Evolutionary conservation across 2,329 filamentous ascomycete species (phyloP).

Genomic region (Leptographium flavum): DNA sequence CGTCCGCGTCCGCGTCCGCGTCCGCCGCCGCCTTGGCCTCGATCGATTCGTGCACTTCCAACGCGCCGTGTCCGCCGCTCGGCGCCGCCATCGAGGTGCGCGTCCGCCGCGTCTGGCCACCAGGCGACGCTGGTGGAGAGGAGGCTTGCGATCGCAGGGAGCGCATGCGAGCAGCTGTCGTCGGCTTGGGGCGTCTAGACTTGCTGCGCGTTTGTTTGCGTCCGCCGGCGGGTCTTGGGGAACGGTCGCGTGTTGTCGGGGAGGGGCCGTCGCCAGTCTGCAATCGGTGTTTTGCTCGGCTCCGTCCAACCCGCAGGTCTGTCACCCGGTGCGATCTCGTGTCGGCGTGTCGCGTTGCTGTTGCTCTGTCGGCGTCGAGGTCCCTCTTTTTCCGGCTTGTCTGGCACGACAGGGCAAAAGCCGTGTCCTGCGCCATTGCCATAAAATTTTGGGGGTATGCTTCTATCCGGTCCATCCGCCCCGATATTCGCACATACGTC

Average conservation of each 20-base stretch:
- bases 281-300: background rate
- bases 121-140: slow-evolving; percentile 5
- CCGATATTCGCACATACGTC: background rate
- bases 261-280: too few relatives aligned
- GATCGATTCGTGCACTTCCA: slow-evolving; percentile 34
- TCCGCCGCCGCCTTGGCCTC: slow-evolving; percentile 25
- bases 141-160: slow-evolving; percentile 2
- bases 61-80: slow-evolving; percentile 23
- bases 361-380: background rate
- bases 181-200: too few relatives aligned
- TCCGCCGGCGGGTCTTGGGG: too few relatives aligned
- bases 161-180: slow-evolving; percentile 4
- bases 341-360: background rate
- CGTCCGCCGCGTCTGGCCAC: slow-evolving; percentile 3
- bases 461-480: background rate
- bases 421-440: too few relatives aligned
- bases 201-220: too few relatives aligned
- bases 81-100: slow-evolving; percentile 21
- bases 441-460: too few relatives aligned
- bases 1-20: slow-evolving; percentile 18
- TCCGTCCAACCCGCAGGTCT: background rate
- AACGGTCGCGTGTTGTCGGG: too few relatives aligned
- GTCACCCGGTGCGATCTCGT: background rate
- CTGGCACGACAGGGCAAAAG: background rate
- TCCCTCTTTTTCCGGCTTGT: background rate